phyloP scores from a whole-genome alignment of 1,139 yeast species.

The Yamadazyma sp. region DNA sequence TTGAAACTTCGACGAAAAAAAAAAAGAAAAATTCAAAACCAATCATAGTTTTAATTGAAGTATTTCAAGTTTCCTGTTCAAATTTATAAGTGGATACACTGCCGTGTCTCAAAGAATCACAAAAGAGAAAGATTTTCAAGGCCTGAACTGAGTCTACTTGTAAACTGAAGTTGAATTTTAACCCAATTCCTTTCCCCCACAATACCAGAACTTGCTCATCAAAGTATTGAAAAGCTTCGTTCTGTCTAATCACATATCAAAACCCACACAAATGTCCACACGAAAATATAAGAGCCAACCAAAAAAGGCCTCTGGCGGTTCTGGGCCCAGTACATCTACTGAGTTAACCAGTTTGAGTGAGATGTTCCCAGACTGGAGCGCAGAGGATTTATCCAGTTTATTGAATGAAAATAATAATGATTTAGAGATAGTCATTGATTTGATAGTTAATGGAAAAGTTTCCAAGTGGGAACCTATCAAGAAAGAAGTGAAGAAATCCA shows the following conservation, averaged over 20 bases:
- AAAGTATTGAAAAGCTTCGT: too few relatives aligned
- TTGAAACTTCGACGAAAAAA: conserved; percentile 9
- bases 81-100: conserved; percentile 1
- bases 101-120: neutral
- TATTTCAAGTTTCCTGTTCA: conserved; percentile 3
- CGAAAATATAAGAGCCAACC: conserved; percentile 49
- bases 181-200: too few relatives aligned
- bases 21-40: conserved; percentile 5
- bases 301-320: conserved; percentile 30
- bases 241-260: too few relatives aligned
- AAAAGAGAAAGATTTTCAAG: neutral
- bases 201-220: neutral
- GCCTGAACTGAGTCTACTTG: too few relatives aligned
- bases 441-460: conserved; percentile 80
- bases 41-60: conserved; percentile 8
- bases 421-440: conserved; percentile 77
- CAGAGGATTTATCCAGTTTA: conserved; percentile 76
- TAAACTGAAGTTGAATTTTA: too few relatives aligned
- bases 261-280: conserved; percentile 25
- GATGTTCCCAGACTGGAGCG: conserved; percentile 93
- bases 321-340: conserved; percentile 8
- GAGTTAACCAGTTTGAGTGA: conserved; percentile 67
- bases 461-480: conserved; percentile 60
- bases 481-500: conserved; percentile 44
- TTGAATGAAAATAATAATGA: conserved; percentile 72